Conservation (phyloP, 1,139 yeast species). For the Candida pseudocylindracea region DNA sequence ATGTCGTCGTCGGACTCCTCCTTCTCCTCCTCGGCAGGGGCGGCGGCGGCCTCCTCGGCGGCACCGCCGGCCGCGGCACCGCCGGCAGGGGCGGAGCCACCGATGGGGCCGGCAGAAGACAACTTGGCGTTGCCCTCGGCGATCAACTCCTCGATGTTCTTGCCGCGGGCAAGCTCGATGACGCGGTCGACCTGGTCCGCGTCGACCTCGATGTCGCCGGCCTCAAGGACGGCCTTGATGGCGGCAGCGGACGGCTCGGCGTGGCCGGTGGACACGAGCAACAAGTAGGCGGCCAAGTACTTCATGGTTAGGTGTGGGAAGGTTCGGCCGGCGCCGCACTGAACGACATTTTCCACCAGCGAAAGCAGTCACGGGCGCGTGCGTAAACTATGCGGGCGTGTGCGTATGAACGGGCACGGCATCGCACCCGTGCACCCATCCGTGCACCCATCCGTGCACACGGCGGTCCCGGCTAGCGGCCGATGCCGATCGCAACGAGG, state of each 20-base stretch:
- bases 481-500: slow-evolving; percentile 21
- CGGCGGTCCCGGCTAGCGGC: no score
- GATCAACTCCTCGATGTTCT: slow-evolving; percentile 75
- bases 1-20: slow-evolving; percentile 27
- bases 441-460: no score
- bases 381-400: no score
- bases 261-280: slow-evolving; percentile 47
- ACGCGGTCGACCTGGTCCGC: slow-evolving; percentile 71
- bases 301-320: slow-evolving; percentile 12
- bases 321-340: neutral
- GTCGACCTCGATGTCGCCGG: slow-evolving; percentile 94
- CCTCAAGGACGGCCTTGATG: slow-evolving; percentile 69
- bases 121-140: slow-evolving; percentile 93
- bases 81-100: slow-evolving; percentile 66
- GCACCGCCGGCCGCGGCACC: slow-evolving; percentile 46
- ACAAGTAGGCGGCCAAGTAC: slow-evolving; percentile 50
- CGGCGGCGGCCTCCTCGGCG: slow-evolving; percentile 51
- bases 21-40: slow-evolving; percentile 39
- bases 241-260: slow-evolving; percentile 80
- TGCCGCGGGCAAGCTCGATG: slow-evolving; percentile 85
- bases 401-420: no score
- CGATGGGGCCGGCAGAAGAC: slow-evolving; percentile 95
- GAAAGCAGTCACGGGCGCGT: no score
- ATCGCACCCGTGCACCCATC: no score
- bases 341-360: no score